Evolutionary conservation across 495 filamentous ascomycete genomes (phyloP).

Genomic region (Filosporella fistucella): DNA sequence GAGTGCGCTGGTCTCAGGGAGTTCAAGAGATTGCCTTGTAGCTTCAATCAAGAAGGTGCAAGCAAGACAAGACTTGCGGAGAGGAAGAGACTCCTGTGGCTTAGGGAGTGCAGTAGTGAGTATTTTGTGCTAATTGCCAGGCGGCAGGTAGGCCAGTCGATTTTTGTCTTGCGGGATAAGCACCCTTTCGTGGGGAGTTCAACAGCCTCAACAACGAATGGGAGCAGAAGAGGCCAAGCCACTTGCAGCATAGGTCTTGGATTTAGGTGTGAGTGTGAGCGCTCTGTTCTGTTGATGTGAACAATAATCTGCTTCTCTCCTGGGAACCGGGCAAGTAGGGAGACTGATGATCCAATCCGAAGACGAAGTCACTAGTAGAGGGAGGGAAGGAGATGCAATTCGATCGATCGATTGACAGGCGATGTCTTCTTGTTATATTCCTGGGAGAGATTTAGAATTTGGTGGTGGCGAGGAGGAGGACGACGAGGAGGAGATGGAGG

Average conservation of each 20-base stretch:
- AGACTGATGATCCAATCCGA: conserved; percentile 11
- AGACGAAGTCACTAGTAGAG: background rate
- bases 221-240: conserved; percentile 17
- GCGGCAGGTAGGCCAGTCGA: conserved; percentile 21
- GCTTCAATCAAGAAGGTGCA: conserved; percentile 13
- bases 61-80: conserved; percentile 15
- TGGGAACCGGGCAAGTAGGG: conserved; percentile 8
- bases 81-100: conserved; percentile 15
- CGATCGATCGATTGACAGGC: background rate
- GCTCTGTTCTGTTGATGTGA: too few relatives aligned
- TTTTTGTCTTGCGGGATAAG: conserved; percentile 18
- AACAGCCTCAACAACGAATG: conserved; percentile 20
- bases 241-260: conserved; percentile 17
- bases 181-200: conserved; percentile 14
- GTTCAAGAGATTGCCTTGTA: conserved; percentile 13
- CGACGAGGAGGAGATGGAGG: too few relatives aligned
- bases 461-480: conserved; percentile 1
- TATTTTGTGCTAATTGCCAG: conserved; percentile 24
- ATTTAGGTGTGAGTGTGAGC: conserved; percentile 4
- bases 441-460: too few relatives aligned
- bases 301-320: too few relatives aligned
- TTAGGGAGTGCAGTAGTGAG: conserved; percentile 19
- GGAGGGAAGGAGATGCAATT: background rate
- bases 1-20: conserved; percentile 12
- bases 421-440: too few relatives aligned